A percentile compares a stretch with the other conserved stretches of the same genome.
phyloP scores from a whole-genome alignment of 2,329 filamentous ascomycete species.

The Fusarium robinianum region DNA sequence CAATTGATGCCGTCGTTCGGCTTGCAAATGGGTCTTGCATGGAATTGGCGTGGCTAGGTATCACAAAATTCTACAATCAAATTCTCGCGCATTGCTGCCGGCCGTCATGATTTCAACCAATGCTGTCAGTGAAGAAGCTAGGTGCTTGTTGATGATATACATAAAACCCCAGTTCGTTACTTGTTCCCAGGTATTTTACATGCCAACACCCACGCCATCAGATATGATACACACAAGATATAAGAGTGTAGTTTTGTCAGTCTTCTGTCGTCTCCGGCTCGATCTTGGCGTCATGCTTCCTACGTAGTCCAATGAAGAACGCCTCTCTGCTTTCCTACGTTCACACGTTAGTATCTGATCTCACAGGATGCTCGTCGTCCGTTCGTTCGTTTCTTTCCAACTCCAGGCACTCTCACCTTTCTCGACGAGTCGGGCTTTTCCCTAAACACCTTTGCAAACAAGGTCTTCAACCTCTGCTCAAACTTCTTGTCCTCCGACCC shows the following conservation, averaged over 20 bases:
- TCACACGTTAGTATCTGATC: conserved; percentile 6
- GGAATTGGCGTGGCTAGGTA: conserved; percentile 55
- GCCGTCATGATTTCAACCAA: conserved; percentile 32
- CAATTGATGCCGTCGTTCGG: conserved; percentile 39
- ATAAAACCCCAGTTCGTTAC: too few species aligned
- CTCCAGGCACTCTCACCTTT: conserved; percentile 60
- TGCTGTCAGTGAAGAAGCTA: neutral
- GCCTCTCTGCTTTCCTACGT: conserved; percentile 65
- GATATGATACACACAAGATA: neutral
- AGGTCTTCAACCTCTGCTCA: conserved; percentile 71
- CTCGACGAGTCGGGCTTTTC: conserved; percentile 93
- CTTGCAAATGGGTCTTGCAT: conserved; percentile 46
- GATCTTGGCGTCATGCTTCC: conserved; percentile 56
- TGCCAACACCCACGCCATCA: too few species aligned
- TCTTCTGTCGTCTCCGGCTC: conserved; percentile 6
- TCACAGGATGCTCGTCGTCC: neutral
- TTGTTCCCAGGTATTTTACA: neutral
- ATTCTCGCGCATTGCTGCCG: conserved; percentile 37
- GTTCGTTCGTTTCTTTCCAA: too few species aligned
- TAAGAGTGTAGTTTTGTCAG: neutral
- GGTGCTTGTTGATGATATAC: too few species aligned
- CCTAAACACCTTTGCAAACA: conserved; percentile 80
- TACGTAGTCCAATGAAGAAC: conserved; percentile 79
- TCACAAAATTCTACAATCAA: conserved; percentile 47
- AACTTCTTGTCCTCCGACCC: conserved; percentile 82